Evolutionary conservation across 177 flowering plant species (phyloP), one percentile per base, ranked within the genome.

Genomic region (Vitis hybrid): DNA sequence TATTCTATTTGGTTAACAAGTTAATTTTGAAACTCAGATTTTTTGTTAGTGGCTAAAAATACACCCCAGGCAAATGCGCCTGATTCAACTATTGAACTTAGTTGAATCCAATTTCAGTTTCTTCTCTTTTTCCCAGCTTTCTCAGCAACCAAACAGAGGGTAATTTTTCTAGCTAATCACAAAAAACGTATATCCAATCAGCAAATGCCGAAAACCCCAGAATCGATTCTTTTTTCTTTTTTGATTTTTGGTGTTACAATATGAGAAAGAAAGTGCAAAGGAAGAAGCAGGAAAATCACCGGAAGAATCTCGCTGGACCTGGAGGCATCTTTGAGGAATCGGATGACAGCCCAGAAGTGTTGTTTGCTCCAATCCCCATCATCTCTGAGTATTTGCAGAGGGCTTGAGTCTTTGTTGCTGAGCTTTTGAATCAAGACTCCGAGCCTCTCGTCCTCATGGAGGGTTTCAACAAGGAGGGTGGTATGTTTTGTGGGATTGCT

Each of bases 341-440:
- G 76, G 49, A 83, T 59, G 18, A 80, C 88, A 48, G 80, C 79
- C 92, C 92, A 88, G 76, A 88, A 87, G 61, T 74, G 77, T 7
- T 82, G 81, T 55, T 79, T 69, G 76, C 58, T 78, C 92, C 89
- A 89, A 76, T 88, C 88, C 21, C 87, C 92, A 49, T 84, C 88
- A 7, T 84, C 80, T 51, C 64, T 60, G 64, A 85, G 85, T 46
- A 84, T 56, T 57, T 67, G 79, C 54, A 82, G 27, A 66, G 89
- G 84, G 73, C 69, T 78, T 1, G 83, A 77, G 18, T 52, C 71
- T 11, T 61, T 66, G 35, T 49, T 51, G 11, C 54, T 32, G 70
- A 88, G 81, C 78, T 77, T 77, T 4, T 67, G 71, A 24, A 85
- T 65, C 65, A 88, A 75, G 60, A 67, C 55, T 21, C 51, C 76